Conservation (phyloP, 2,329 filamentous ascomycete genomes). For the Ophiostoma sp. region DNA sequence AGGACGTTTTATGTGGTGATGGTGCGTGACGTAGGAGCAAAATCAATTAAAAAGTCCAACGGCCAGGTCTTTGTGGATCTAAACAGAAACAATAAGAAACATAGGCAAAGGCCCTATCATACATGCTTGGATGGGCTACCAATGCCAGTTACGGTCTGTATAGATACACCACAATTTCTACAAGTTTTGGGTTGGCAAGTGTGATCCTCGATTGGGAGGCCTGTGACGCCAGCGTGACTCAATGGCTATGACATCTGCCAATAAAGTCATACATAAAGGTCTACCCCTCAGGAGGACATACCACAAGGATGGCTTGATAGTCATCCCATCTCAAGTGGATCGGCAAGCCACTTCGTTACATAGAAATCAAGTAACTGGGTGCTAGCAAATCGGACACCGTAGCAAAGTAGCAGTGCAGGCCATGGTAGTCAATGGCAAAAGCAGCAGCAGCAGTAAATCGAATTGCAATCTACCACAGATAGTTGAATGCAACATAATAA, state of each 20-base stretch:
- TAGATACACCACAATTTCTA: background rate
- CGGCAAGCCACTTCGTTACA: constrained; percentile 5
- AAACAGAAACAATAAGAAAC: too few species aligned
- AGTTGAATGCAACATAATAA: background rate
- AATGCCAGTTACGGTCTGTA: too few species aligned
- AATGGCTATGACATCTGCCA: constrained; percentile 2
- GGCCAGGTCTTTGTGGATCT: too few species aligned
- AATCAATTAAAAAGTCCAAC: too few species aligned
- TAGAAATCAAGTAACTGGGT: background rate
- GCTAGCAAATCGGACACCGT: too few species aligned
- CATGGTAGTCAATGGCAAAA: background rate
- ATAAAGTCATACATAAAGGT: background rate
- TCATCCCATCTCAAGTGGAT: background rate
- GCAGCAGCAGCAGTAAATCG: background rate
- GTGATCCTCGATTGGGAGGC: background rate
- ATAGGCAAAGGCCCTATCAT: background rate
- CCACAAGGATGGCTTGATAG: background rate
- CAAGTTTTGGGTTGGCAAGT: background rate
- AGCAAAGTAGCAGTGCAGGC: background rate
- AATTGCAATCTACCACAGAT: background rate
- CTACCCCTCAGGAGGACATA: background rate
- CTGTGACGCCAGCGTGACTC: constrained; percentile 8
- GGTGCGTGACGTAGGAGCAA: too few species aligned
- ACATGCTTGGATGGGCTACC: background rate
- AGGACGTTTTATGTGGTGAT: too few species aligned